A percentile compares a stretch with the other conserved stretches of the same genome.
phyloP scores from a whole-genome alignment of 192 early-diverging fungal species.

The Umbelopsis sp. region DNA sequence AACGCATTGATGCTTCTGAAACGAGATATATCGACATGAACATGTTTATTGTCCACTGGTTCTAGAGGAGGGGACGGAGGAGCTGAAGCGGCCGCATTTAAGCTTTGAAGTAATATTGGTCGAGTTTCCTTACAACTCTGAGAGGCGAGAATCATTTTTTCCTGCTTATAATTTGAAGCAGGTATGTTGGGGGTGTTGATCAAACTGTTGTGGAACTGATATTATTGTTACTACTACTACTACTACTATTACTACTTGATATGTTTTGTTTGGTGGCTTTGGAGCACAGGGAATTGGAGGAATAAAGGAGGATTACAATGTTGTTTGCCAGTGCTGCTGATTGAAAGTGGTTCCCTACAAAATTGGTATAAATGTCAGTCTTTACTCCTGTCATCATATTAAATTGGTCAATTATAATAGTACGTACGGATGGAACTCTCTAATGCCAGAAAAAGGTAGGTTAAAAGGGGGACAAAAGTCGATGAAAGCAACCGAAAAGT shows the following conservation, averaged over 20 bases:
- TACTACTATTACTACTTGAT: constrained; percentile 34
- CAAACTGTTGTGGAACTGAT: not conserved
- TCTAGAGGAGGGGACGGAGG: constrained; percentile 3
- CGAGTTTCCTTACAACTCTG: not conserved
- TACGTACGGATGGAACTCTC: not conserved
- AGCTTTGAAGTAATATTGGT: constrained; percentile 8
- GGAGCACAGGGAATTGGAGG: constrained; percentile 43
- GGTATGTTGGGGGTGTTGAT: not conserved
- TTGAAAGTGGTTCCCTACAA: constrained; percentile 7
- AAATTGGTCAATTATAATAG: not conserved
- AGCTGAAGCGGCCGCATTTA: constrained; percentile 14
- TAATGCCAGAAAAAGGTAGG: not conserved
- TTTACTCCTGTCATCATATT: not conserved
- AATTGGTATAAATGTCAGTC: not conserved
- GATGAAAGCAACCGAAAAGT: not conserved
- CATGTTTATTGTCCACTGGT: not conserved
- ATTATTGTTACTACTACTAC: constrained; percentile 20
- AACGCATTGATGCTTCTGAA: not conserved
- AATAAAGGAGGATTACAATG: constrained; percentile 41
- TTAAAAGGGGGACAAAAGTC: not conserved
- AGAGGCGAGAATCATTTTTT: constrained; percentile 1
- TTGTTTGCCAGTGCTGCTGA: constrained; percentile 44
- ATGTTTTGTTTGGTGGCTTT: constrained; percentile 42
- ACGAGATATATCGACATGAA: not conserved
- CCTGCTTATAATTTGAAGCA: not conserved